phyloP scores from a whole-genome alignment of 2,329 filamentous ascomycete species.

The Raffaelea deltoideospora region DNA sequence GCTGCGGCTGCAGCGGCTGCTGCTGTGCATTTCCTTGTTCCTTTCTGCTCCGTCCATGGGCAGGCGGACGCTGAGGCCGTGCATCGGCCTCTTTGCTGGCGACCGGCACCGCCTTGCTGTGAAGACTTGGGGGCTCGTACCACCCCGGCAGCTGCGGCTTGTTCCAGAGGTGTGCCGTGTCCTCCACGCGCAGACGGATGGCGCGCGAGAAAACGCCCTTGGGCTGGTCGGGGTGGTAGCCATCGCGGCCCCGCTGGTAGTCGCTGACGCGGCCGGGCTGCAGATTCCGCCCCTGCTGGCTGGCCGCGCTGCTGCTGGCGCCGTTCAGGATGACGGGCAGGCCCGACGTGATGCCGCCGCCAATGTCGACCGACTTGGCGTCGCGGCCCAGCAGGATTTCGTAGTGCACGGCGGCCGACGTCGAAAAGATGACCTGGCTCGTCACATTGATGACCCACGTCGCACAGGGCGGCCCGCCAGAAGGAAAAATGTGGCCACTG shows the following conservation, averaged over 20 bases:
- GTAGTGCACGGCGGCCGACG: constrained; percentile 72
- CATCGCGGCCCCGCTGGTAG: constrained; percentile 51
- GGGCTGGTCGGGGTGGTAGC: constrained; percentile 44
- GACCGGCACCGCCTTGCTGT: background rate
- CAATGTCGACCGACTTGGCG: constrained; percentile 62
- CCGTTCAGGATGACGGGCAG: constrained; percentile 29
- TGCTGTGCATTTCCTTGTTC: background rate
- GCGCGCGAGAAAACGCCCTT: constrained; percentile 77
- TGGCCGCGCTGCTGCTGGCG: background rate
- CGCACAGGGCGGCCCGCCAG: constrained; percentile 42
- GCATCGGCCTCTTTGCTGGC: background rate
- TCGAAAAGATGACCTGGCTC: constrained; percentile 89
- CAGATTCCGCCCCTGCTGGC: constrained; percentile 18
- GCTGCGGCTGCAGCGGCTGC: background rate
- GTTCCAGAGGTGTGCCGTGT: constrained; percentile 84
- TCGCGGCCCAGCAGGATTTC: constrained; percentile 79
- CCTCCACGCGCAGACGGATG: constrained; percentile 63
- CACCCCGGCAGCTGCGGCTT: constrained; percentile 51
- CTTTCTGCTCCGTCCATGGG: too few species aligned
- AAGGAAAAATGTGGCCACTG: too few species aligned
- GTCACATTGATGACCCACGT: constrained; percentile 86
- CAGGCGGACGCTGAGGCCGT: too few species aligned
- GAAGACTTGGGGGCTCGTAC: constrained; percentile 13
- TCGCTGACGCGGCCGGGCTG: constrained; percentile 63
- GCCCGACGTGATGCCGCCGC: constrained; percentile 14